Base-by-base conservation (phyloP, 371 early-diverging fungal genomes). In the Cladochytrium tenue region DNA sequence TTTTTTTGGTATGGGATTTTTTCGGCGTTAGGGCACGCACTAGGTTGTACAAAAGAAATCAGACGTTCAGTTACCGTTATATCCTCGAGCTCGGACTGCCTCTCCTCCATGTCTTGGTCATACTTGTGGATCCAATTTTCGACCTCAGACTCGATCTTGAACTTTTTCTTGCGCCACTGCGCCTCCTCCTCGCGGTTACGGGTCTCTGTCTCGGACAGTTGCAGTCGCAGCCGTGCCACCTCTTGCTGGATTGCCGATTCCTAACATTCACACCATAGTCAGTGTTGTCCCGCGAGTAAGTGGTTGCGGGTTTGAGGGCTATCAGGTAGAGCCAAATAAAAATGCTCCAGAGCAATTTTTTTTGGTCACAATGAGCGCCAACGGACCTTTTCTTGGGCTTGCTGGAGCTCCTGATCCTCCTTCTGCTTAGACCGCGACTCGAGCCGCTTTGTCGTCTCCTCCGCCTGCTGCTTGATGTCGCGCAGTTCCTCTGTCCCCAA, bases 91-190 rank as follows among this genome's bases (percentile, higher is more conserved):
- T 85, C 85, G 28, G 72, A 58, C 64, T 85, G 85, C 65, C 80
- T 79, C 68, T 85, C 85, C 17, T 80, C 82, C 77, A 85, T 79
- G 58, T 85, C 85, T 64, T 83, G 83, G 50, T 85, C 85, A 57
- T 83, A 85, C 57, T 85, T 85, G 64, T 83, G 83, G 59, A 85
- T 85, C 85, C 85, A 85, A 57, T 83, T 83, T 62, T 85, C 85
- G 23, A 85, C 85, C 66, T 85, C 85, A 4, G 70, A 67, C 62
- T 85, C 83, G 30, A 83, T 75, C 57, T 85, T 85, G 63, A 78
- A 81, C 66, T 81, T 81, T 32, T 76, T 78, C 58, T 81, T 83
- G 20, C 85, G 72, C 15, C 79, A 60, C 30, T 66, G 56, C 13
- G 78, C 77, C 65, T 85, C 85, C 60, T 81, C 83, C 33, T 82